A percentile compares a stretch with the other conserved stretches of the same genome.
Evolutionary conservation across 1,139 yeast genomes (phyloP).

Genomic region (Scheffersomyces quercinus): DNA sequence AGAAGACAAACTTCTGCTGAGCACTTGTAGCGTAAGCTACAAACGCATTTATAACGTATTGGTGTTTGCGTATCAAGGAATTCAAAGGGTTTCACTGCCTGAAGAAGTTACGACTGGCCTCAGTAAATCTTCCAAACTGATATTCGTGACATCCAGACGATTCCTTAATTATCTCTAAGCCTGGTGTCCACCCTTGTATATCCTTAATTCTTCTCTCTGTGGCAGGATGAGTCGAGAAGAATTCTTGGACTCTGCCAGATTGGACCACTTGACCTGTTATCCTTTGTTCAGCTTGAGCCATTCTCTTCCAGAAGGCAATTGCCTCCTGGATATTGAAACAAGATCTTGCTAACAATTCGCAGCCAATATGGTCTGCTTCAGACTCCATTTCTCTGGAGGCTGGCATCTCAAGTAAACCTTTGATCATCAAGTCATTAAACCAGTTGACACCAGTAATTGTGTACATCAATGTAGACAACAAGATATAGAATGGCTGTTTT

Average conservation of each 20-base stretch:
- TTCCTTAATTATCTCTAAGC: constrained; percentile 52
- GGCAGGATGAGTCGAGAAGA: constrained; percentile 91
- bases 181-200: constrained; percentile 72
- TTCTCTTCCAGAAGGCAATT: constrained; percentile 76
- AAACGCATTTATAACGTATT: not conserved
- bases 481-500: constrained; percentile 53
- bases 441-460: constrained; percentile 30
- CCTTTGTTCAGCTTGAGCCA: constrained; percentile 59
- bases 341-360: constrained; percentile 86
- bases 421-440: constrained; percentile 56
- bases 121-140: constrained; percentile 21
- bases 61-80: not conserved
- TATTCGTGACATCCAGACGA: constrained; percentile 31
- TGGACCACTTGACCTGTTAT: constrained; percentile 24
- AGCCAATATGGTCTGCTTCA: constrained; percentile 93
- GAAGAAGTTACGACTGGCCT: constrained; percentile 20
- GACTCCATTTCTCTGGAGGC: constrained; percentile 91
- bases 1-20: too few species aligned
- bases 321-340: constrained; percentile 81
- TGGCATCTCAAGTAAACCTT: constrained; percentile 70
- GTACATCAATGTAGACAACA: constrained; percentile 48
- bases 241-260: constrained; percentile 44
- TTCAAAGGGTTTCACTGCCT: constrained; percentile 1
- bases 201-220: constrained; percentile 68
- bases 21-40: too few species aligned